Base-by-base conservation (phyloP, 2,329 filamentous ascomycete species). In the Sporothrix variecibatus region DNA sequence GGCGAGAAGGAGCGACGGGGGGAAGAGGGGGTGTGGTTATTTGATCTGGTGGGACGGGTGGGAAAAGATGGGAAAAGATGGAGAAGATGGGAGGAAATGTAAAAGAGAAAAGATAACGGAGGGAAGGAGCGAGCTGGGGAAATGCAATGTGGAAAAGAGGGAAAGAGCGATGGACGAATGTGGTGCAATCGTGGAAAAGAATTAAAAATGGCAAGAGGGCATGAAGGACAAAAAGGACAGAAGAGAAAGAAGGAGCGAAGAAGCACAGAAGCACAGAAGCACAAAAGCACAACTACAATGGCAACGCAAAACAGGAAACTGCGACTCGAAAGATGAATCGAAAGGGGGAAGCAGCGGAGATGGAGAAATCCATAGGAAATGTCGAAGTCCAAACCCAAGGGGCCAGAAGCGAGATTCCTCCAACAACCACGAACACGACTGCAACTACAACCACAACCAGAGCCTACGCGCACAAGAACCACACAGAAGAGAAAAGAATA, bases 11-110 rank as follows among this genome's bases (percentile, higher is more conserved):
- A 71, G 58, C 43, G 28, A 62, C 65, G 38, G 62, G 64, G 53
- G 49, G 53, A 62, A 38, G 53, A 72, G 65, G 64, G 72, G 72
- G 38, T 60, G 68, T 43, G n/a, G 34, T 56, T 65, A 38, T 64
- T 56, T 34, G 53, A 65, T 38, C 23, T 38, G 68, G 60, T 74
- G 60, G 60, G 49, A 74, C 58, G 73, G 58, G 49, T 31, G 46
- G 31, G 43, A 58, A 64, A 53, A 56, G 49, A 67, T 26, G 23
- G n/a, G 26, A 31, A 23, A 23, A 43, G 20, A 49, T 12, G n/a
- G 26, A 31, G 23, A 23, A 43, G 20, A 49, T 12, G 11, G 20
- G 23, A 34, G 40, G 17, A 20, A 64, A 56, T 17, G 9, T 2
- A n/a, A 31, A 58, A 12, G 26, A 60, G 38, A 31, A 38, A 43